Base-by-base conservation (phyloP, 805 yeast species). In the Wickerhamiella sorbophila region DNA sequence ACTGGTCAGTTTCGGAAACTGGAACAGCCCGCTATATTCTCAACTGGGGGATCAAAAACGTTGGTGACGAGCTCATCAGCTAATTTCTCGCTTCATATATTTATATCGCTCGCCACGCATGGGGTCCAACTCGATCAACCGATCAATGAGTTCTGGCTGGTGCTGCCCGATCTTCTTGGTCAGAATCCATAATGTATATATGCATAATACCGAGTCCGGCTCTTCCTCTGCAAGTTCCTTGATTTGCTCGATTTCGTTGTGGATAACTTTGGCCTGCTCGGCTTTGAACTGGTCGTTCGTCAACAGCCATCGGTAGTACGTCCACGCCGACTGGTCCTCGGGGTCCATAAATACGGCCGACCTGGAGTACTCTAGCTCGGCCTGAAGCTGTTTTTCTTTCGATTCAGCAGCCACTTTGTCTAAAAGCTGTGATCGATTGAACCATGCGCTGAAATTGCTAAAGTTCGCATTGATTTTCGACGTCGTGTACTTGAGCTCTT, bases 371-470 rank as follows among this genome's bases (percentile, higher is more conserved):
- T 69, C 70, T 33, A 86, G 60, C 57, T 91, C 98, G 16, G 65
- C 60, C 0, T 46, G 44, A 4, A 84, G 56, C 12, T 32, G 36
- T 3, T 44, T 39, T 35, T 54, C 49, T 45, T 57, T 40, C 26
- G 40, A 52, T 3, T 43, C 44, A 1, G 52, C 48, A 41, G 73
- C 67, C 39, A 82, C 58, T 39, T 60, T 61, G 2, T 77, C 75
- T 10, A 88, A 69, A 45, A 87, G 61, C 44, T 74, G 76, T 1
- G 85, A 71, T 48, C 97, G 67, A 57, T 84, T 83, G 59, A 88
- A 96, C 94, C 95, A 86, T 4, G 98, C 97, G 2, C 95, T 83
- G 54, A 80, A 91, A 59, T 91, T 91, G 31, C 95, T 82, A 44
- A 87, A 84, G 59, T 91, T 82, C 42, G 69, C 71, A 52, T 80